A percentile compares a stretch with the other conserved stretches of the same genome.
Conservation (phyloP, 768 basidiomycete genomes). For the Leccinellum luteum region DNA sequence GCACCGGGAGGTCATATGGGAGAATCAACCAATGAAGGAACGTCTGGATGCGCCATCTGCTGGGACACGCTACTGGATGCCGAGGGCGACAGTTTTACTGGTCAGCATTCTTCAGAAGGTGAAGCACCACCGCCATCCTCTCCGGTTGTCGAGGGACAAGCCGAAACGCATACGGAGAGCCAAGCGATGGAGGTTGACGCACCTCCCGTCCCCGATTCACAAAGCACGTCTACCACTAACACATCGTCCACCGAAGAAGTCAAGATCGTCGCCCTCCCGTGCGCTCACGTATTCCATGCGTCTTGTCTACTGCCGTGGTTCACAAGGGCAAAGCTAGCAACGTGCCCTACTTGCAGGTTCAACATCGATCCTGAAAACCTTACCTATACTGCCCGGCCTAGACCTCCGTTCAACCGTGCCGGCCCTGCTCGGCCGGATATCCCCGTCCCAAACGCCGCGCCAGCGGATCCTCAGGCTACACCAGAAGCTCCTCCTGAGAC, state of each 20-base stretch:
- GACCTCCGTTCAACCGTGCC: slow-evolving; percentile 17
- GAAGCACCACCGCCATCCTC: slow-evolving; percentile 2
- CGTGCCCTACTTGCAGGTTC: slow-evolving; percentile 82
- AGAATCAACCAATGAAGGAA: slow-evolving; percentile 33
- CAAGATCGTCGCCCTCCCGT: slow-evolving; percentile 68
- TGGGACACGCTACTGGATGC: slow-evolving; percentile 63
- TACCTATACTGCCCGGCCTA: slow-evolving; percentile 39
- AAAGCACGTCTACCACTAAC: slow-evolving; percentile 5
- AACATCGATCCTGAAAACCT: slow-evolving; percentile 79
- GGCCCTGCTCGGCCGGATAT: slow-evolving; percentile 14
- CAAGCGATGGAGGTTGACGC: slow-evolving; percentile 24
- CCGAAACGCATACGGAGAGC: slow-evolving; percentile 1
- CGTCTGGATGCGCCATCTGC: slow-evolving; percentile 66
- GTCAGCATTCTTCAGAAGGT: slow-evolving; percentile 11
- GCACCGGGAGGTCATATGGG: slow-evolving; percentile 34
- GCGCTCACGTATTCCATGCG: slow-evolving; percentile 80
- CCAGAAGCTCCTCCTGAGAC: slow-evolving; percentile 9
- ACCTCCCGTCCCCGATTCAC: slow-evolving; percentile 7
- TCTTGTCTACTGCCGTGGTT: slow-evolving; percentile 83
- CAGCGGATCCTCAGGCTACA: slow-evolving; percentile 3
- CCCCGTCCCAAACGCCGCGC: slow-evolving; percentile 13
- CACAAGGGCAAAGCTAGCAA: slow-evolving; percentile 71
- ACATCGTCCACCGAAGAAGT: slow-evolving; percentile 21
- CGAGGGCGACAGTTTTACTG: slow-evolving; percentile 37
- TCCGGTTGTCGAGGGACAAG: background rate